phyloP scores from a whole-genome alignment of 208 protist species.

The Porcisia deanei region DNA sequence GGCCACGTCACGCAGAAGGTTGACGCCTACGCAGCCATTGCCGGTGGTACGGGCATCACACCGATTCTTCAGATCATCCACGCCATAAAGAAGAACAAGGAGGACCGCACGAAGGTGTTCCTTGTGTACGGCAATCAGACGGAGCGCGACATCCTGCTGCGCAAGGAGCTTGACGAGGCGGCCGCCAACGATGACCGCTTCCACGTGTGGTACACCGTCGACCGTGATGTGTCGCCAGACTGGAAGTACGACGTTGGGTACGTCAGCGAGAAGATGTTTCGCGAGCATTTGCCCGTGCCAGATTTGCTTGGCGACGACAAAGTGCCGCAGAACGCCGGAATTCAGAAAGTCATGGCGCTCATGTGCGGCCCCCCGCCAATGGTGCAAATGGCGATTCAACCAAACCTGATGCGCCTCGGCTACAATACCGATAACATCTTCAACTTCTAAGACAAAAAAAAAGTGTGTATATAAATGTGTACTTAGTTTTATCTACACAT shows the following conservation, averaged over 20 bases:
- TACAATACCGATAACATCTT: slow-evolving; percentile 69
- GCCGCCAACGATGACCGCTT: slow-evolving; percentile 45
- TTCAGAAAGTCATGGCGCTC: slow-evolving; percentile 52
- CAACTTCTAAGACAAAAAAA: slow-evolving; percentile 52
- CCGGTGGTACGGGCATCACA: slow-evolving; percentile 92
- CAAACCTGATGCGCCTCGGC: slow-evolving; percentile 78
- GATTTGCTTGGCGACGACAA: slow-evolving; percentile 25
- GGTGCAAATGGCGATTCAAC: slow-evolving; percentile 82
- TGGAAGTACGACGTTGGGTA: slow-evolving; percentile 80
- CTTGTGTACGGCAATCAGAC: slow-evolving; percentile 91
- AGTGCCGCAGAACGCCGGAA: slow-evolving; percentile 37
- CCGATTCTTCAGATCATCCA: slow-evolving; percentile 92
- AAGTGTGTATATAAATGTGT: neutral
- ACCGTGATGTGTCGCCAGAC: slow-evolving; percentile 28
- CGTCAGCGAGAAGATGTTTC: slow-evolving; percentile 78
- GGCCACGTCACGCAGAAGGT: slow-evolving; percentile 30
- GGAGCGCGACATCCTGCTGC: slow-evolving; percentile 92
- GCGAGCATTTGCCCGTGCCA: slow-evolving; percentile 58
- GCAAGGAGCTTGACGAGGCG: slow-evolving; percentile 81
- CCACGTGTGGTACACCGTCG: slow-evolving; percentile 86
- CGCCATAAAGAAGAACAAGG: slow-evolving; percentile 68
- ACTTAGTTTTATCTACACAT: neutral
- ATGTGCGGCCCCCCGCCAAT: slow-evolving; percentile 91
- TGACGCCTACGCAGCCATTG: slow-evolving; percentile 66
- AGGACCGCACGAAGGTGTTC: slow-evolving; percentile 81